Evolutionary conservation across 2,329 filamentous ascomycete genomes (phyloP), one percentile per base, ranked within the genome.

Genomic region (Drechslerella coelobrocha): DNA sequence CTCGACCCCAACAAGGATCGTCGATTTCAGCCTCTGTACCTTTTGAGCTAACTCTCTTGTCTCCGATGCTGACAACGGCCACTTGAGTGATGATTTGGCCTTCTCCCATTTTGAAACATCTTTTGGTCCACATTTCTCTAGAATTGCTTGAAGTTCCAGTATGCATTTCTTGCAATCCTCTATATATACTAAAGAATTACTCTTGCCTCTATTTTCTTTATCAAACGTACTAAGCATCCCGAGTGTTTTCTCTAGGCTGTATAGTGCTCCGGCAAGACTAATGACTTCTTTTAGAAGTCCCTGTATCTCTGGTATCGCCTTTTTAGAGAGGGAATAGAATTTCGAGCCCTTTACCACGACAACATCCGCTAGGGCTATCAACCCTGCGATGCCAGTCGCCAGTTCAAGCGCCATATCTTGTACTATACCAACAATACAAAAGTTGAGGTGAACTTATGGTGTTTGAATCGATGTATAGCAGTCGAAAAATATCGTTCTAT

Each of bases 341-440:
- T 37, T 61, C 8, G 48, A 61, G 1, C 26, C 57, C 37, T 61
- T 61, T 31, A 54, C 39, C 1, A 61, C 37, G 2, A 50, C 27
- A 41, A 61, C 47, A 27, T 61, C 57, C 5, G 48, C 57, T 7
- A 61, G 37, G n/a, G 34, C 23, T 50, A 61, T 54, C 10, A 61
- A 50, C 19, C 57, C 57, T 12, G 57, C 48, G 9, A 61, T 61
- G 5, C 17, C 47, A n/a, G 48, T 21, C 1, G 48, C 50, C 8
- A 61, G 39, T 26, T 61, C 57, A 1, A 61, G 48, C 8, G 57
- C 57, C 57, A 61, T 61, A 8, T n/a, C n/a, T n/a, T n/a, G n/a
- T n/a, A n/a, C n/a, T n/a, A n/a, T n/a, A n/a, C n/a, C n/a, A n/a
- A n/a, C n/a, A n/a, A n/a, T n/a, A n/a, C n/a, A n/a, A n/a, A n/a